These are phyloP conservation scores for Penicillium olsonii DNA, from an alignment of 2,329 filamentous ascomycete species.

Conservation along the genomic window DNA sequence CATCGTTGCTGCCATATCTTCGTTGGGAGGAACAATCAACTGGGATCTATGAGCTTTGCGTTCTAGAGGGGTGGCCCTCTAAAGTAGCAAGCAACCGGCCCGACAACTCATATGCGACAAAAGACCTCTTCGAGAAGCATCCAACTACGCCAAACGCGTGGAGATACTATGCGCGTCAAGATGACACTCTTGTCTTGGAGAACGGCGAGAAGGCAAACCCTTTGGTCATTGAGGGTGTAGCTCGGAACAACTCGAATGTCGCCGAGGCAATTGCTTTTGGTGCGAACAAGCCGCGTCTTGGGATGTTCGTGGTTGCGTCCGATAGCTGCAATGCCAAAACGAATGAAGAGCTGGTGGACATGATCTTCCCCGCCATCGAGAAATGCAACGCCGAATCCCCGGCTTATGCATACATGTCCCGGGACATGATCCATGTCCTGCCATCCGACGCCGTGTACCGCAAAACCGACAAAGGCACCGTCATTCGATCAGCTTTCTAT, in stretches of 20 bases:
- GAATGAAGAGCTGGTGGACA: slow-evolving; percentile 4
- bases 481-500: slow-evolving; percentile 27
- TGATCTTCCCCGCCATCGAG: slow-evolving; percentile 10
- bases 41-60: slow-evolving; percentile 40
- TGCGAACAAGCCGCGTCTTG: slow-evolving; percentile 16
- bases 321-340: neutral
- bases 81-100: slow-evolving; percentile 48
- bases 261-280: slow-evolving; percentile 59
- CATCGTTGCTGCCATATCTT: slow-evolving; percentile 45
- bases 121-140: slow-evolving; percentile 51
- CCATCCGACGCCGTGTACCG: slow-evolving; percentile 17
- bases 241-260: slow-evolving; percentile 56
- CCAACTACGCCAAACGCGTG: slow-evolving; percentile 46
- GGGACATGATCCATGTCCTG: slow-evolving; percentile 25
- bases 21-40: slow-evolving; percentile 36
- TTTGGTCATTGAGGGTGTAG: slow-evolving; percentile 54
- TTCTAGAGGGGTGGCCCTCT: slow-evolving; percentile 40
- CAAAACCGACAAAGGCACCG: slow-evolving; percentile 27
- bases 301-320: slow-evolving; percentile 9
- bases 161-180: slow-evolving; percentile 50
- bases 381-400: slow-evolving; percentile 8
- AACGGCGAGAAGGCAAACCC: slow-evolving; percentile 56
- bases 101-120: slow-evolving; percentile 53
- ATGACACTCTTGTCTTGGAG: slow-evolving; percentile 50
- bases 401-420: slow-evolving; percentile 23